Conservation (phyloP, 2,329 filamentous ascomycete genomes). For the Exserohilum rostratum region DNA sequence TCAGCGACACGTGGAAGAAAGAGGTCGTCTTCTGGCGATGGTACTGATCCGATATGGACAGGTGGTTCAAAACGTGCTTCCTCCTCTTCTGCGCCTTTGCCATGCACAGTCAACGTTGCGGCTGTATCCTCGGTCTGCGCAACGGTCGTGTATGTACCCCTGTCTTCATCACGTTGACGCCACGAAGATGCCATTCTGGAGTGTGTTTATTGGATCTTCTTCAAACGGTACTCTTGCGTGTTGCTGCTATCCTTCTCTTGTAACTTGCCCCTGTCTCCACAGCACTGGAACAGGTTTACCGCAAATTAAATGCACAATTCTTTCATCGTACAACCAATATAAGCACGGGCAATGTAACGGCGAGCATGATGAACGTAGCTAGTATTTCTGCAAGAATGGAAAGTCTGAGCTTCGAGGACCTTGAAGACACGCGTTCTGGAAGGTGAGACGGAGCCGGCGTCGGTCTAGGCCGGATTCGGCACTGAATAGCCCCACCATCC, state of each 20-base stretch:
- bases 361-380: neutral
- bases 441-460: constrained; percentile 13
- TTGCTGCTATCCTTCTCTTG: neutral
- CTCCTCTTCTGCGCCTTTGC: constrained; percentile 12
- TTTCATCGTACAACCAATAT: neutral
- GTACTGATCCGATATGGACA: constrained; percentile 28
- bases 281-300: neutral
- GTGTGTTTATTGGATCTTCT: neutral
- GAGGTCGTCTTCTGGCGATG: constrained; percentile 34
- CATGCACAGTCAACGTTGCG: constrained; percentile 23
- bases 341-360: neutral
- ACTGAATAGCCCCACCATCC: constrained; percentile 16
- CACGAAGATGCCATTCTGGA: constrained; percentile 30
- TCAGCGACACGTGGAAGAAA: constrained; percentile 49
- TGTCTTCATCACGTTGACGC: constrained; percentile 20
- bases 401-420: neutral
- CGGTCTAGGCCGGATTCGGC: constrained; percentile 12
- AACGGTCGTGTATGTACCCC: constrained; percentile 40
- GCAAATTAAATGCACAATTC: neutral
- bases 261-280: neutral
- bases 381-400: neutral
- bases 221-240: neutral
- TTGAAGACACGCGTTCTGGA: constrained; percentile 15
- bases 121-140: constrained; percentile 38
- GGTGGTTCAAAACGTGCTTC: constrained; percentile 8